Evolutionary conservation across 2,329 filamentous ascomycete species (phyloP).

Genomic region (Alternaria infectoria): DNA sequence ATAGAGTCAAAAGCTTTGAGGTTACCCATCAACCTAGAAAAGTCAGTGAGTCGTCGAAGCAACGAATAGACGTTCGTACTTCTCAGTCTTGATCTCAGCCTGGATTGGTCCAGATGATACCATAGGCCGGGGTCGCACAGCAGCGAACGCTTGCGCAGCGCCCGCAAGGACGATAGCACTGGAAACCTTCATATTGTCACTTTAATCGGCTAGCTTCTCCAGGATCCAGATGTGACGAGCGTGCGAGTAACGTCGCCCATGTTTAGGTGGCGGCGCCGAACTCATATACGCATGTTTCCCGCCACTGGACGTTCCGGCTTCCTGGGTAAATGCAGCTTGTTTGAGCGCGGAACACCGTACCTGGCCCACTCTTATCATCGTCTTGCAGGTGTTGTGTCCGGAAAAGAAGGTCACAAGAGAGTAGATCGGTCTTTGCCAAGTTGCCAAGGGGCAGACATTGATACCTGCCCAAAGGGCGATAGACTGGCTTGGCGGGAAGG

Average conservation of each 20-base stretch:
- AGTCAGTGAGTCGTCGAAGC: neutral
- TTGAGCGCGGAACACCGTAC: conserved; percentile 18
- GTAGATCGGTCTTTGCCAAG: conserved; percentile 23
- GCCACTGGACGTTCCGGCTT: conserved; percentile 6
- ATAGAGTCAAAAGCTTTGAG: conserved; percentile 64
- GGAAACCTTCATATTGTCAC: conserved; percentile 36
- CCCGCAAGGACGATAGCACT: conserved; percentile 29
- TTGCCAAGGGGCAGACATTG: conserved; percentile 32
- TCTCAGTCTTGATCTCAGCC: conserved; percentile 48
- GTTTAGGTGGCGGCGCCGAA: conserved; percentile 3
- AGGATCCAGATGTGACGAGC: neutral
- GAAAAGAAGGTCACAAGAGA: conserved; percentile 43
- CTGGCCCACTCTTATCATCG: conserved; percentile 31
- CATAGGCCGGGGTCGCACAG: conserved; percentile 26
- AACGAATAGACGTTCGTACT: conserved; percentile 24
- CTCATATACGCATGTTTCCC: conserved; percentile 22
- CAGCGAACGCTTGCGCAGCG: conserved; percentile 33
- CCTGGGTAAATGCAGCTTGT: conserved; percentile 18
- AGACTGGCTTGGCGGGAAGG: conserved; percentile 28
- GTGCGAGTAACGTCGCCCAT: neutral
- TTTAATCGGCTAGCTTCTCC: neutral
- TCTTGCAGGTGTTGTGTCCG: conserved; percentile 28
- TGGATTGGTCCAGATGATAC: conserved; percentile 51
- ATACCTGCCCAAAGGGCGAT: conserved; percentile 40
- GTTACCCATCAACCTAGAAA: conserved; percentile 58